Base-by-base conservation (phyloP, 306 rosid genomes). In the Sicyos edulis region DNA sequence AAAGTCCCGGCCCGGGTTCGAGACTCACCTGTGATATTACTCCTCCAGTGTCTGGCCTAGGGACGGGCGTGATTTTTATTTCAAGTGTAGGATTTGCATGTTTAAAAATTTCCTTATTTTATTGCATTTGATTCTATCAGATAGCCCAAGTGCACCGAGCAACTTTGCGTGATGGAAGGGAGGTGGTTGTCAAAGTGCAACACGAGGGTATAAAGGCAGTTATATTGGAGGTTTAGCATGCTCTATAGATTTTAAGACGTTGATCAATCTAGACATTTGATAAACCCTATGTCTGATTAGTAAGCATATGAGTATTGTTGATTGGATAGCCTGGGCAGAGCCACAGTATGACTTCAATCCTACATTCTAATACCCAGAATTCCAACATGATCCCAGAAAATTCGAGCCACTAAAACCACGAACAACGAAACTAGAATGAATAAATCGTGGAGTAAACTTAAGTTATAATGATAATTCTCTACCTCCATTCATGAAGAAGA, bases 241-340 rank as follows among this genome's bases (percentile, higher is more conserved):
- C 63, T 79, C 75, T 75, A 67, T 65, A 68, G 62, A 24, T 76
- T 71, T 74, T 74, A 12, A 59, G 66, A 75, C 79, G n/a, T 80
- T 74, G 47, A 64, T 20, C 11, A 66, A 42, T 42, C 47, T 42
- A 77, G 59, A 73, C 62, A 45, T 82, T 65, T 74, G 61, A 70
- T 37, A 64, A 74, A 72, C 76, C 34, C 65, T 73, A 65, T 64
- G 68, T 53, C 70, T 76, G 54, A 57, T 63, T 73, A 13, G 73
- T 78, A 70, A 62, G 52, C 76, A 21, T 75, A 8, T 65, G 45
- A 19, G 58, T 17, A 81, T 95, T 75, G 85, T 84, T 74, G 99
- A 95, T 83, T 95, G 99, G 99, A 86, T 91, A 88, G 97, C 95
- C 56, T 95, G 99, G 99, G 97, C 92, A 1, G 97, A 95, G 75